phyloP scores from a whole-genome alignment of 352 stramenopile species.

The Lagenidium sp. region DNA sequence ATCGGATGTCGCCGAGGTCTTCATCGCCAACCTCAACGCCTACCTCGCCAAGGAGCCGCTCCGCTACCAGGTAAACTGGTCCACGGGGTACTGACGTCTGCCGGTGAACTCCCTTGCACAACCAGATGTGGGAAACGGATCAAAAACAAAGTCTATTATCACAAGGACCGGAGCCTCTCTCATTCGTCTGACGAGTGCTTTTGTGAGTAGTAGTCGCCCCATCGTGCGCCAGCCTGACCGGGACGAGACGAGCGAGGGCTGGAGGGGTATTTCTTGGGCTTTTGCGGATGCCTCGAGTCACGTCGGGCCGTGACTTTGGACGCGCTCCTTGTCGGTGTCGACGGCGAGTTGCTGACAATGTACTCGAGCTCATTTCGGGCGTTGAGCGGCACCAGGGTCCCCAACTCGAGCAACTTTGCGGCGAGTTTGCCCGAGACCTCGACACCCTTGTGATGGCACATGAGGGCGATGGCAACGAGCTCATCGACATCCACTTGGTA shows the following conservation, averaged over 20 bases:
- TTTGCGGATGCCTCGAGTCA: no score
- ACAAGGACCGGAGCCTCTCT: neutral
- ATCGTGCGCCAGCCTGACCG: constrained; percentile 13
- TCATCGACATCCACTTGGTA: constrained; percentile 32
- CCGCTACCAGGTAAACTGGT: constrained; percentile 40
- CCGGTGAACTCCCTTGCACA: no score
- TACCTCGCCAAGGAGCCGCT: constrained; percentile 29
- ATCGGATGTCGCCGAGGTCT: constrained; percentile 68
- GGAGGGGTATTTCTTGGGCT: no score
- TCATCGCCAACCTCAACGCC: constrained; percentile 47
- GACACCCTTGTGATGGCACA: constrained; percentile 46
- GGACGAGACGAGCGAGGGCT: no score
- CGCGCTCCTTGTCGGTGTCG: neutral
- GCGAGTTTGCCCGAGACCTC: constrained; percentile 25
- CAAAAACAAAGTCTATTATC: neutral
- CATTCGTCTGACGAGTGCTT: constrained; percentile 13
- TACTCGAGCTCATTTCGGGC: constrained; percentile 30
- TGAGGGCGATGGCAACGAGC: constrained; percentile 37
- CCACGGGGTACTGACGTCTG: constrained; percentile 45
- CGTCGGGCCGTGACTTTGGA: constrained; percentile 1
- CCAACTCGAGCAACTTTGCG: constrained; percentile 30
- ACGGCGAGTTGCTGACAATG: constrained; percentile 1
- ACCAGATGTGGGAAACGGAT: neutral
- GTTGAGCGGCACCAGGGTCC: constrained; percentile 22
- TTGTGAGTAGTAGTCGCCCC: constrained; percentile 24